Evolutionary conservation across 371 early-diverging fungal species (phyloP).

Genomic region (Circinella umbellata): DNA sequence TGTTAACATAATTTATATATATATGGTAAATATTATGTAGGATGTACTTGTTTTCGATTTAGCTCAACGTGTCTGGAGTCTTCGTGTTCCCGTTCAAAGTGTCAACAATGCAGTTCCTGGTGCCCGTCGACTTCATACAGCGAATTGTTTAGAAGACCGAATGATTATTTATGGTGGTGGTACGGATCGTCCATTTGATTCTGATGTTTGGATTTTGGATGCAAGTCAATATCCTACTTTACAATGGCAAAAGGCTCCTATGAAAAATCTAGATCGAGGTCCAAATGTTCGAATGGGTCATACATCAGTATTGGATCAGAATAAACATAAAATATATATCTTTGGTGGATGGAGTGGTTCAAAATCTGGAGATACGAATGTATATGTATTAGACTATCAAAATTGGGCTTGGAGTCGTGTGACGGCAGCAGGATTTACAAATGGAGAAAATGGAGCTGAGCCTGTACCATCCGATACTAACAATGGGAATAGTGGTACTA

Average conservation of each 20-base stretch:
- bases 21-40: neutral
- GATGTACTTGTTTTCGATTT: slow-evolving; percentile 37
- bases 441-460: neutral
- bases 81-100: slow-evolving; percentile 31
- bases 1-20: too few relatives aligned
- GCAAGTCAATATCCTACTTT: slow-evolving; percentile 40
- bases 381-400: slow-evolving; percentile 30
- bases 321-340: slow-evolving; percentile 32
- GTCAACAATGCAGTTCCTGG: slow-evolving; percentile 34
- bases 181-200: slow-evolving; percentile 42
- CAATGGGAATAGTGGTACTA: neutral
- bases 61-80: slow-evolving; percentile 36
- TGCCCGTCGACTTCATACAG: slow-evolving; percentile 47
- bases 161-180: slow-evolving; percentile 57
- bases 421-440: slow-evolving; percentile 9
- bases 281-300: slow-evolving; percentile 54
- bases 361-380: slow-evolving; percentile 26
- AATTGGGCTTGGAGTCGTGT: slow-evolving; percentile 38
- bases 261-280: slow-evolving; percentile 30
- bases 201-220: slow-evolving; percentile 51
- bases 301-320: slow-evolving; percentile 36
- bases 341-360: slow-evolving; percentile 44
- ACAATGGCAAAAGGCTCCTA: slow-evolving; percentile 29
- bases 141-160: slow-evolving; percentile 45
- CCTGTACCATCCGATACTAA: neutral